Evolutionary conservation across 2,329 filamentous ascomycete species (phyloP), one percentile per base, ranked within the genome.

Genomic region (Fusarium duplospermum): DNA sequence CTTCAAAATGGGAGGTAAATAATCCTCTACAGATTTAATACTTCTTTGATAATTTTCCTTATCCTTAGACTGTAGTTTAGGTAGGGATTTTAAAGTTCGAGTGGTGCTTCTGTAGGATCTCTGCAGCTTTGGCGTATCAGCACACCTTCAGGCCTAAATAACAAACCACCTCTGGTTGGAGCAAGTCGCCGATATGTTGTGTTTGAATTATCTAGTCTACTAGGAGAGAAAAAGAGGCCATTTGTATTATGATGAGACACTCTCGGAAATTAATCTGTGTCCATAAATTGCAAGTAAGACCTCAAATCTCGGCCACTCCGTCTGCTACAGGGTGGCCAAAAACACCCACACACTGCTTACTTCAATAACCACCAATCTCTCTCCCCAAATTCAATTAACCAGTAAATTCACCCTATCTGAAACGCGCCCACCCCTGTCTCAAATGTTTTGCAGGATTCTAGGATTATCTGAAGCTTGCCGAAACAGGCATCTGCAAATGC

Each of bases 401-500:
- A 50, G 6, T 24, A 50, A 8, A n/a, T 24, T 13, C 42, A 14
- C 45, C 24, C 45, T 50, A 50, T 45, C 40, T 50, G 45, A 29
- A 50, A 50, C 42, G 11, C n/a, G 2, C 20, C 33, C 7, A 57
- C 13, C 77, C 77, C 64, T 38, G 63, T 38, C 38, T 47, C 24
- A 9, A 69, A 22, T 62, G 59, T 47, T 57, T 24, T 60, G 60
- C 56, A 73, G 56, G 14, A 47, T 20, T 11, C 50, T 13, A n/a
- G n/a, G n/a, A n/a, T n/a, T n/a, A n/a, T n/a, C n/a, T 56, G 16
- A 35, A 54, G 71, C 73, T 75, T 64, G 56, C 73, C 66, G 7
- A 33, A 76, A 77, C 31, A 76, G 75, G 76, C 74, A 77, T 76
- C 60, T 70, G 62, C 31, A 47, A 52, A 52, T 45, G 29, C 22